Percentiles rank a stretch among this genome's conserved stretches.
These are phyloP conservation scores for Aspergillus aculeatinus DNA, from an alignment of 2,329 filamentous ascomycete genomes.

Conservation along the genomic window DNA sequence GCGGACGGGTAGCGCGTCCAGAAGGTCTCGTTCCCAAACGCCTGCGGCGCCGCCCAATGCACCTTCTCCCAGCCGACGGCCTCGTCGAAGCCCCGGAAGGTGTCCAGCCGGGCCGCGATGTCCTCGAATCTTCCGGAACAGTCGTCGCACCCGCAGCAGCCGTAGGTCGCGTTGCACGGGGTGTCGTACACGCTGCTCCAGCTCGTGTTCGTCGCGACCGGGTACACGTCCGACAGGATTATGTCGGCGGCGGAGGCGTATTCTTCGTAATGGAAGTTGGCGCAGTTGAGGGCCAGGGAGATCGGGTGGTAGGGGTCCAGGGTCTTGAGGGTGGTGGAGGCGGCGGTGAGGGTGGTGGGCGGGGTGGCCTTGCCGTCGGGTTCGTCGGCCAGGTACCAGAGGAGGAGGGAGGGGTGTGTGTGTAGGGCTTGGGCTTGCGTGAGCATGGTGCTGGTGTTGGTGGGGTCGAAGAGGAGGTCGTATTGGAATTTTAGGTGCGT, in stretches of 20 bases:
- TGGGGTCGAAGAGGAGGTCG: background rate
- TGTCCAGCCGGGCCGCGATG: background rate
- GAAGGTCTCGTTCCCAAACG: slow-evolving; percentile 5
- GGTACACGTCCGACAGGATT: background rate
- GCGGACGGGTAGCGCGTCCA: background rate
- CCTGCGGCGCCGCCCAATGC: slow-evolving; percentile 5
- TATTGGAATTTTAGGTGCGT: background rate
- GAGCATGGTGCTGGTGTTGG: background rate
- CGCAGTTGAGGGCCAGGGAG: background rate
- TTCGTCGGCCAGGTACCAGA: background rate
- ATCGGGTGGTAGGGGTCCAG: background rate
- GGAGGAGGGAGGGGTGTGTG: slow-evolving; percentile 2
- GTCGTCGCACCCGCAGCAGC: slow-evolving; percentile 4
- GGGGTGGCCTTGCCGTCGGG: background rate
- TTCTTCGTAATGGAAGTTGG: background rate
- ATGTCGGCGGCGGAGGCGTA: slow-evolving; percentile 1
- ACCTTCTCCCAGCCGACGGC: background rate
- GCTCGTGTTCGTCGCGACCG: background rate
- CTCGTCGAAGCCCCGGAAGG: background rate
- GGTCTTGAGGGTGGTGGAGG: background rate
- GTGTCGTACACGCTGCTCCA: background rate
- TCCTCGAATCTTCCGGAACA: background rate
- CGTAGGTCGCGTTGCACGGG: slow-evolving; percentile 2
- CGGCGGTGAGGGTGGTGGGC: background rate
- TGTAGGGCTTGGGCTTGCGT: background rate